Evolutionary conservation across 305 asterid genomes (phyloP).

Genomic region (Solanum hybrid): DNA sequence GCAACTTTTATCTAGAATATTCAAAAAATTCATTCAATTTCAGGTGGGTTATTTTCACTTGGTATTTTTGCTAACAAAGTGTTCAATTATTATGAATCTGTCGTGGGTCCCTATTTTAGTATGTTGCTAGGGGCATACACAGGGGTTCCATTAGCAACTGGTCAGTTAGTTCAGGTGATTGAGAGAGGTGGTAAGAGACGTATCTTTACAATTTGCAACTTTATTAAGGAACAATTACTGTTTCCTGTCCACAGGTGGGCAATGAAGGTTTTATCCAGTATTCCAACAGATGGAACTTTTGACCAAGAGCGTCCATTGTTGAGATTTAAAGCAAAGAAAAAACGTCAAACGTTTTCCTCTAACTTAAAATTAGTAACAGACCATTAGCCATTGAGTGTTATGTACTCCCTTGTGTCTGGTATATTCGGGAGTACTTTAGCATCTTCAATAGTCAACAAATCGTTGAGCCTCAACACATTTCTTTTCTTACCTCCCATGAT

Average conservation of each 20-base stretch:
- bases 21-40: background rate
- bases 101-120: background rate
- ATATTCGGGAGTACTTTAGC: background rate
- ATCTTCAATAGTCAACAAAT: background rate
- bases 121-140: background rate
- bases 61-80: background rate
- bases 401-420: background rate
- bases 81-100: background rate
- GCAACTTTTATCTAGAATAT: background rate
- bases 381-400: background rate
- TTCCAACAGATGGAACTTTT: background rate
- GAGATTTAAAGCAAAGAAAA: background rate
- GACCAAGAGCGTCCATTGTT: background rate
- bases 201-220: background rate
- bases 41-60: background rate
- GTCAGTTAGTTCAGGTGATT: background rate
- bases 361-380: background rate
- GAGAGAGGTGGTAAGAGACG: background rate
- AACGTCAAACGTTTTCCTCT: background rate
- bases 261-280: background rate
- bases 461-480: background rate
- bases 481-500: background rate
- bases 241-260: background rate
- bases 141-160: background rate
- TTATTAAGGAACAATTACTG: too few species aligned